phyloP scores from a whole-genome alignment of 2,329 filamentous ascomycete species.

The Hypocrella siamensis region DNA sequence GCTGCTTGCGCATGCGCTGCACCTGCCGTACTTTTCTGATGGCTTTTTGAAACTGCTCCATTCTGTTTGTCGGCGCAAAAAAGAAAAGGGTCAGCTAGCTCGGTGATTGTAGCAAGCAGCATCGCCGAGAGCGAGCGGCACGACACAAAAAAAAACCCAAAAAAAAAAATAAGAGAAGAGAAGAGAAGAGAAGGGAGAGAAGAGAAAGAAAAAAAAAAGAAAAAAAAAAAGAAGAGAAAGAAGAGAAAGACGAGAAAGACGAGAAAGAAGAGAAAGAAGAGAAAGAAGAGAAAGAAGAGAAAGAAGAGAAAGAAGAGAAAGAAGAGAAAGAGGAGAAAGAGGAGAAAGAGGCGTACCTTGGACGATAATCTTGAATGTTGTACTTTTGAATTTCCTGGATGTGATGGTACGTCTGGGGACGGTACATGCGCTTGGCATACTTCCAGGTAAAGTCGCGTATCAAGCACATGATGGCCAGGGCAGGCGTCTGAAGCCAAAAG shows the following conservation, averaged over 20 bases:
- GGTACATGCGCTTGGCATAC: conserved; percentile 94
- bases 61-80: conserved; percentile 44
- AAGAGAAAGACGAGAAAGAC: too few species aligned
- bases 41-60: conserved; percentile 99
- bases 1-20: conserved; percentile 97
- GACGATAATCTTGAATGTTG: conserved; percentile 97
- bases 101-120: background rate
- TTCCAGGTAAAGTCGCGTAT: conserved; percentile 90
- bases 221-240: too few species aligned
- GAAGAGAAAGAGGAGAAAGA: background rate
- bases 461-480: conserved; percentile 68
- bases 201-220: too few species aligned
- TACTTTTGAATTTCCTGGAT: conserved; percentile 99
- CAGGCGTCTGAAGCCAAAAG: conserved; percentile 83
- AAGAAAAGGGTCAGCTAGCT: background rate
- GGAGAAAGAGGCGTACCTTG: conserved; percentile 46
- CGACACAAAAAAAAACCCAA: too few species aligned
- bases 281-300: background rate
- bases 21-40: conserved; percentile 97
- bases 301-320: too few species aligned
- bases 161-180: too few species aligned
- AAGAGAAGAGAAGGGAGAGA: too few species aligned
- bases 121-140: too few species aligned
- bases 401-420: conserved; percentile 89
- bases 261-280: background rate